A percentile compares a stretch with the other conserved stretches of the same genome.
phyloP scores from a whole-genome alignment of 2,329 filamentous ascomycete genomes.

The Aureobasidium zeae region DNA sequence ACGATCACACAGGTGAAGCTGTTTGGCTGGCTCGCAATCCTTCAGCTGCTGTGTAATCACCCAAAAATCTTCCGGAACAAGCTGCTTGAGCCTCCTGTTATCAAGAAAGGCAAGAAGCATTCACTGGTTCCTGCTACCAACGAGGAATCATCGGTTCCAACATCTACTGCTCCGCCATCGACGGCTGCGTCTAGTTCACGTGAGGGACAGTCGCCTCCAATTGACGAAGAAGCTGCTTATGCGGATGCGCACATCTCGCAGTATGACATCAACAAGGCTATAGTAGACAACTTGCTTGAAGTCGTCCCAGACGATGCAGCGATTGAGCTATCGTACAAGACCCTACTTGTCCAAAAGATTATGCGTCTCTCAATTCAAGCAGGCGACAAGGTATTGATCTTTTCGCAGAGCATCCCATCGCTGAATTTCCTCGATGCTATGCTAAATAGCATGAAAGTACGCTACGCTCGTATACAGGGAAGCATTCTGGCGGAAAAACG shows the following conservation, averaged over 20 bases:
- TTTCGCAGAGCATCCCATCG: slow-evolving; percentile 62
- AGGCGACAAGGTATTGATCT: slow-evolving; percentile 70
- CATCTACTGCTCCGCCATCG: background rate
- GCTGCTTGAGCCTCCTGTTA: slow-evolving; percentile 31
- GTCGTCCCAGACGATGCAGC: slow-evolving; percentile 13
- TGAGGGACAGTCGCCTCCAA: background rate
- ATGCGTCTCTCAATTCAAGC: slow-evolving; percentile 52
- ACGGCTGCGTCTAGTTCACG: background rate
- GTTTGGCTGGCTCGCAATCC: slow-evolving; percentile 46
- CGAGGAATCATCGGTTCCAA: background rate
- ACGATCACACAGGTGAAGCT: slow-evolving; percentile 35
- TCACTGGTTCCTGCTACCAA: slow-evolving; percentile 15
- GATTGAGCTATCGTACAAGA: slow-evolving; percentile 54
- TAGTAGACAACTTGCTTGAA: slow-evolving; percentile 17
- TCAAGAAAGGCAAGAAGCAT: slow-evolving; percentile 14
- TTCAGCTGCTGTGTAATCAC: slow-evolving; percentile 51
- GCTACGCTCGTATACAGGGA: slow-evolving; percentile 58
- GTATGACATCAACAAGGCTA: slow-evolving; percentile 29
- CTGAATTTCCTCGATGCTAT: slow-evolving; percentile 59
- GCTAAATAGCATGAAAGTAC: slow-evolving; percentile 41
- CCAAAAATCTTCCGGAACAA: slow-evolving; percentile 45
- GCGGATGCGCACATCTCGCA: slow-evolving; percentile 32
- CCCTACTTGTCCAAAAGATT: slow-evolving; percentile 57
- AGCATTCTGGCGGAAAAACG: slow-evolving; percentile 47
- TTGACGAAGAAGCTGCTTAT: slow-evolving; percentile 17